Base-by-base conservation (phyloP, 1,284 basidiomycete genomes). In the Boletus calvinii region DNA sequence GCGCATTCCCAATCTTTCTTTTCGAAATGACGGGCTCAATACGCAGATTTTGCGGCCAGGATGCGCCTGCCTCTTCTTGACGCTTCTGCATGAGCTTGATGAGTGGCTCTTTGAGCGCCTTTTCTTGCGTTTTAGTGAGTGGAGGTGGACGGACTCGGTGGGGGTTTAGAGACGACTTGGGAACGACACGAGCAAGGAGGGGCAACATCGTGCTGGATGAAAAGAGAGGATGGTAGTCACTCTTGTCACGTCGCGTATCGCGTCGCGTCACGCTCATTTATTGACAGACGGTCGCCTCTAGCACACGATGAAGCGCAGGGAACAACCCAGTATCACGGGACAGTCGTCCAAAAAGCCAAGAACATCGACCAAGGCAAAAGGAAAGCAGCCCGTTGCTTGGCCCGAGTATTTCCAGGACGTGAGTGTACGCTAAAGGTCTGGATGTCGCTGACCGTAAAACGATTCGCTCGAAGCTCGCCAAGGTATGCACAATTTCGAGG, bases 371-470 rank as follows among this genome's bases (percentile, higher is more conserved):
- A 70, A 61, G 39, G 53, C 52, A 10, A 64, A 64, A 48, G 61
- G 44, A 6, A 59, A 61, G 36, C 53, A 46, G 1, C 20, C 45
- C n/a, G 46, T 55, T 32, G 44, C 58, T 20, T 86, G 85, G 84
- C 83, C 84, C 17, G 74, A 77, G 35, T 76, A 87, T 62, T 85
- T 86, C 61, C 71, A 77, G 44, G 70, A 73, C 46, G 83, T 85
- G 62, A 55, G 77, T 72, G 29, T 13, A 29, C 30, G 3, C 22
- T 12, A 24, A 30, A 26, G 1, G 32, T 6, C 10, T 26, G 12
- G 10, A 18, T 40, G 13, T 48, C 24, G 8, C 42, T 57, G 7
- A 55, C 7, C 29, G 9, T 15, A 9, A 50, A 4, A 15, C 32
- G 11, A 24, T 11, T 42, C 13, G 1, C 26, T 43, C 6, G 18